Evolutionary conservation across 2,329 filamentous ascomycete species (phyloP), one percentile per base, ranked within the genome.

Genomic region (Lachnellula hyalina): DNA sequence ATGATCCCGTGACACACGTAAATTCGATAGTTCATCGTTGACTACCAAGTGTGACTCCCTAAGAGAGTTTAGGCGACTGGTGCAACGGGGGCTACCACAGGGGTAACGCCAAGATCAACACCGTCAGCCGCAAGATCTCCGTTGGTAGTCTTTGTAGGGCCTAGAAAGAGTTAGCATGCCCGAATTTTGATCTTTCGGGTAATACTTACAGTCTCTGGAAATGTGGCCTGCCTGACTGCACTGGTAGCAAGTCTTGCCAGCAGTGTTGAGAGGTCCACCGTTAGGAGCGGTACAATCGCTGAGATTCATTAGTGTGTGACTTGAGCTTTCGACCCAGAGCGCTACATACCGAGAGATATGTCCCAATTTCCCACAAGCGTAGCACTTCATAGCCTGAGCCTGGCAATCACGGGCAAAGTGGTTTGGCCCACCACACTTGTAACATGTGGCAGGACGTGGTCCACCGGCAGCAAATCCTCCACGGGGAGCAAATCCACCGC

Each of bases 321-420:
- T 12, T 52, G 41, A 49, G 32, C 12, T 38, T 4, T 36, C 19
- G 47, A 44, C 32, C 8, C 17, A 41, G 17, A 7, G 17, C 12
- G 23, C 5, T 17, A 52, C 58, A 21, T 56, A 67, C 53, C 86
- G 82, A 55, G 69, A 72, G 48, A 73, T 74, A 51, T 74, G 72
- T 40, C 72, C 72, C 45, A 88, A 77, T 74, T 89, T 89, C 67
- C 86, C 86, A 67, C 86, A 89, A 64, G 86, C 86, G 71, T 89
- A 90, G 77, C 86, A 89, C 73, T 90, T 89, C 84, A 89, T 87
- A 61, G 86, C 84, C 70, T 89, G 85, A 65, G 94, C 92, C 79
- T 97, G 94, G 52, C 94, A 99, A 70, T 99, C 94, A 63, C 94
- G 89, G 62, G 94, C 94, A 71, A 96, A 99, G 77, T 99, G 94